Evolutionary conservation across 108 stramenopile genomes (phyloP).

Genomic region (Pelagomonas calceolata): DNA sequence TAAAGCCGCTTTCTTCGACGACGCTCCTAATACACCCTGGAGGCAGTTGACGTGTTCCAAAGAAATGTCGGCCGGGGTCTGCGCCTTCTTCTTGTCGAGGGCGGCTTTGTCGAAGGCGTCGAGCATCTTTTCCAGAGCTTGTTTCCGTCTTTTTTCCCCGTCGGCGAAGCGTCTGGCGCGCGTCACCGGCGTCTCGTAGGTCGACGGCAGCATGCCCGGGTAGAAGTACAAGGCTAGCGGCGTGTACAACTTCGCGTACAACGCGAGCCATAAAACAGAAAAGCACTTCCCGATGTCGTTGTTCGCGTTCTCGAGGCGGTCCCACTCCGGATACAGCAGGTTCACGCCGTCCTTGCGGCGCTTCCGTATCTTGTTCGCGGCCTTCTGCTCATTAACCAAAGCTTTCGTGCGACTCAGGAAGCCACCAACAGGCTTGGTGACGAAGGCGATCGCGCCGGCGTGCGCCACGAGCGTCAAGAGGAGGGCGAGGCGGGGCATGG

Average conservation of each 20-base stretch:
- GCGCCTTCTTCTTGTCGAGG: no score
- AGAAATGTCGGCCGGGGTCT: neutral
- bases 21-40: neutral
- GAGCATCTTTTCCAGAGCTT: neutral
- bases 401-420: no score
- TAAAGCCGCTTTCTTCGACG: neutral
- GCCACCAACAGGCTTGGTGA: no score
- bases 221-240: neutral
- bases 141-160: neutral
- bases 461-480: no score
- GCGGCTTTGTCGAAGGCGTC: neutral
- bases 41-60: neutral
- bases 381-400: no score
- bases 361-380: neutral
- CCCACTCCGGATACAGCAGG: neutral
- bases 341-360: neutral
- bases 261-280: neutral
- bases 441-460: no score
- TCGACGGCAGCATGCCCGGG: neutral
- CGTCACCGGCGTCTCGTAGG: neutral
- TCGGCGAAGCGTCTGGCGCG: neutral
- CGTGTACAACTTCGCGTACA: neutral
- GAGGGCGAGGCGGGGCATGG: no score
- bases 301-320: neutral
- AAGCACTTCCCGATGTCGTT: neutral